Base-by-base conservation (phyloP, 2,329 filamentous ascomycete species). In the Fusarium lyarnte region DNA sequence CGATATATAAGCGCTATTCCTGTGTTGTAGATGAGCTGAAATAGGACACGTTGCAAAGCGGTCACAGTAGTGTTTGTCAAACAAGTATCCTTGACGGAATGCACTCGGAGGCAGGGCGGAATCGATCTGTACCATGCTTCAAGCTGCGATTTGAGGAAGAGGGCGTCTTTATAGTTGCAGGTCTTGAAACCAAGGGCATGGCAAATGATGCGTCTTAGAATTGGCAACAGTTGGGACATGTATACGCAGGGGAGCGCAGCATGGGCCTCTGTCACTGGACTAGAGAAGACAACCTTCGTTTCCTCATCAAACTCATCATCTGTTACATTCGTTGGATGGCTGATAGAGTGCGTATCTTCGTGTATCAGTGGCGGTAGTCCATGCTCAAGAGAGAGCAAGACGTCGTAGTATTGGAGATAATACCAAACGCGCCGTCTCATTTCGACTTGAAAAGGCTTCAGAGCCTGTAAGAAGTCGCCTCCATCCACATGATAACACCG, bases 251-350 rank as follows among this genome's bases (percentile, higher is more conserved):
- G 25, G 7, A 66, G 47, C 9, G 62, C 43, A 3, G 23, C 9
- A 23, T 64, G 19, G 10, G 52, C 5, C 12, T 57, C 63, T 17
- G 46, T 39, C 2, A 12, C 6, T 16, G 46, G 51, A 2, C 52
- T 65, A 4, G 63, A 27, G 17, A 25, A 27, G 11, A 72, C 2
- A 9, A 23, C 19, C 0, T 36, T 12, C 2, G 45, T 39, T 16
- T 55, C 54, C 1, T 69, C 64, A 13, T 73, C 70, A 14, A 66
- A 69, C 8, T 69, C 70, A 9, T 72, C 70, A 14, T 72, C 69
- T 3, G 29, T 47, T 2, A 47, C 5, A 10, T 64, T 47, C 12
- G 46, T 64, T 3, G 69, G 67, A 19, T 68, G 59, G 1, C 33
- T 6, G 9, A 43, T 41, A 16, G 51, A 25, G 35, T 27, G 64